phyloP scores from a whole-genome alignment of 2,329 filamentous ascomycete genomes.

The Plectosphaerella plurivora region DNA sequence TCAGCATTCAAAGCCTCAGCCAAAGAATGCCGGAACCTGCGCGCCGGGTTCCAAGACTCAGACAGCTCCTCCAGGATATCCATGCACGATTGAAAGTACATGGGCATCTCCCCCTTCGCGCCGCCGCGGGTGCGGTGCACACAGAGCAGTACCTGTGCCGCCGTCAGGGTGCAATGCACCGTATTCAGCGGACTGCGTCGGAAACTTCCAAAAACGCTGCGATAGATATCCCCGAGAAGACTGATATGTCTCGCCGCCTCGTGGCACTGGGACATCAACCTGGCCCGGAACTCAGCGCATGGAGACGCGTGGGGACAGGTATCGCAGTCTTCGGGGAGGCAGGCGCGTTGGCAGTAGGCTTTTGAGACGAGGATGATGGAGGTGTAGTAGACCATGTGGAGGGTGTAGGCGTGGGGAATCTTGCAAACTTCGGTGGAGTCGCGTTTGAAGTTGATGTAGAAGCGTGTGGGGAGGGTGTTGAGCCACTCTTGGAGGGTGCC shows the following conservation, averaged over 20 bases:
- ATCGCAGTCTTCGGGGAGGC: background rate
- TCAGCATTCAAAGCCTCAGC: background rate
- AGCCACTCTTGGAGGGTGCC: slow-evolving; percentile 27
- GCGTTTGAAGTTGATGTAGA: slow-evolving; percentile 20
- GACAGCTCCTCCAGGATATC: background rate
- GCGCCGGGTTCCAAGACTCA: background rate
- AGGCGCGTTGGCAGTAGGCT: slow-evolving; percentile 13
- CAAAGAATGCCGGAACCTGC: background rate
- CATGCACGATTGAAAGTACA: background rate
- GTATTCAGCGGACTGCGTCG: slow-evolving; percentile 27
- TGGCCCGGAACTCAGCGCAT: background rate
- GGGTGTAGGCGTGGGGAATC: slow-evolving; percentile 22
- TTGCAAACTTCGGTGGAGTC: slow-evolving; percentile 6
- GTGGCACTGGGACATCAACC: slow-evolving; percentile 11
- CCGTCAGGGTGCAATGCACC: slow-evolving; percentile 27
- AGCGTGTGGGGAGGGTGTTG: slow-evolving; percentile 24
- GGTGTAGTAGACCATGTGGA: slow-evolving; percentile 29
- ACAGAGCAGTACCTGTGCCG: slow-evolving; percentile 17
- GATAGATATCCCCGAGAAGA: slow-evolving; percentile 22
- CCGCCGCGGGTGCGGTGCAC: background rate
- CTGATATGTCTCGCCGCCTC: slow-evolving; percentile 19
- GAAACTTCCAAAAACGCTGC: slow-evolving; percentile 26
- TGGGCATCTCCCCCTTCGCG: background rate
- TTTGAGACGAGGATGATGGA: slow-evolving; percentile 24
- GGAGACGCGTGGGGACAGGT: background rate